Conservation (phyloP, 78 protist species). For the slime mould (Dictyostelium discoideum) region DNA sequence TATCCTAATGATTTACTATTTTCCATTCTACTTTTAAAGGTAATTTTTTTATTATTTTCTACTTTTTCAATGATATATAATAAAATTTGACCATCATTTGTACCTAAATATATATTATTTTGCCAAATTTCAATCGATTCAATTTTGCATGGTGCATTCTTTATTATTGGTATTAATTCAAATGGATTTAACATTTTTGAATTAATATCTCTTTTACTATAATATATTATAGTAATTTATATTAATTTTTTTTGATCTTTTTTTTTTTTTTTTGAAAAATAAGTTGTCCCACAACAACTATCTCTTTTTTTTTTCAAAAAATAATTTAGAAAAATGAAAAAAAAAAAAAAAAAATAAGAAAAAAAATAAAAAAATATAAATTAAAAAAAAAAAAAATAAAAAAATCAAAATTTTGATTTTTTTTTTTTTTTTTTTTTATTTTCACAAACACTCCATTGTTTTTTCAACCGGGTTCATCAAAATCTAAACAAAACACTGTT, state of each 20-base stretch:
- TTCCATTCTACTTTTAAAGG: constrained; percentile 65
- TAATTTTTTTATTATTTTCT: constrained; percentile 37
- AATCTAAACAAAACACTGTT: no score
- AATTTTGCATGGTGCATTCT: constrained; percentile 57
- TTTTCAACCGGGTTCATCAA: no score
- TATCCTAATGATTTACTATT: constrained; percentile 44
- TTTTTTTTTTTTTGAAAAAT: not conserved
- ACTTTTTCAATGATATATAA: constrained; percentile 67
- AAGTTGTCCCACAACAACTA: not conserved
- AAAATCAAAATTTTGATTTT: no score
- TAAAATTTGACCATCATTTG: constrained; percentile 72
- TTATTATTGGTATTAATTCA: constrained; percentile 55
- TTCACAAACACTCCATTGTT: no score
- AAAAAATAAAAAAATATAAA: not conserved
- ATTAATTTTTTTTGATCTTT: not conserved
- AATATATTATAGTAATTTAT: not conserved
- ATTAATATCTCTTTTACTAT: not conserved
- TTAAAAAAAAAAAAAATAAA: no score
- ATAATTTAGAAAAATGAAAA: not conserved
- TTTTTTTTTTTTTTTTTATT: no score
- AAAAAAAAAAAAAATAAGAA: constrained; percentile 1
- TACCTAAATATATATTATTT: constrained; percentile 68
- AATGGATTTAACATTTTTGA: constrained; percentile 43
- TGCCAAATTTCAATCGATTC: constrained; percentile 77
- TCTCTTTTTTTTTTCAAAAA: not conserved